These are phyloP conservation scores for Suillus fuscotomentosus DNA, from an alignment of 768 basidiomycete genomes.

Conservation along the genomic window DNA sequence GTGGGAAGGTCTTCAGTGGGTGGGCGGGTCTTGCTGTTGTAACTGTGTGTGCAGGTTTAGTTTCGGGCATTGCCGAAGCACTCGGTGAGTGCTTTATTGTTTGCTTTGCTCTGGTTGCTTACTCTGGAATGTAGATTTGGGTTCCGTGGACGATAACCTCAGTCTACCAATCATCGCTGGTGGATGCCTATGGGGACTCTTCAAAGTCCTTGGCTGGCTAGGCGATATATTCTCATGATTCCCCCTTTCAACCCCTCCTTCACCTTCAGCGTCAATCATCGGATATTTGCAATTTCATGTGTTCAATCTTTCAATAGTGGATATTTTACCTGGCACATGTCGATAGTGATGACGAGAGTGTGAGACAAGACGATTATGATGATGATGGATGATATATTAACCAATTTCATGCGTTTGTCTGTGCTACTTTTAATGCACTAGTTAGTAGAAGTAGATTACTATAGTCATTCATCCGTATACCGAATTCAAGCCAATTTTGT, in stretches of 20 bases:
- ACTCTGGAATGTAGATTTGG: constrained; percentile 57
- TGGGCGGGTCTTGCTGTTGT: constrained; percentile 52
- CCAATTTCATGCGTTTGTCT: not conserved
- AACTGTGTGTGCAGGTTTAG: constrained; percentile 66
- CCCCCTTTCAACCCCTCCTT: not conserved
- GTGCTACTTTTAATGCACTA: constrained; percentile 1
- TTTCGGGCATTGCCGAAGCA: constrained; percentile 86
- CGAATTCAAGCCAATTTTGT: not conserved
- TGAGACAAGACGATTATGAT: not conserved
- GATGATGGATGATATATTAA: constrained; percentile 4
- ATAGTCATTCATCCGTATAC: constrained; percentile 2
- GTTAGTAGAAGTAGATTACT: constrained; percentile 6
- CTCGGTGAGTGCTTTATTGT: constrained; percentile 55
- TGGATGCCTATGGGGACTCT: constrained; percentile 59
- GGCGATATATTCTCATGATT: constrained; percentile 18
- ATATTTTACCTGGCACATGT: not conserved
- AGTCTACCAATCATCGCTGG: constrained; percentile 89
- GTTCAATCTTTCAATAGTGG: not conserved
- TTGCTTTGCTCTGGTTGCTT: constrained; percentile 4
- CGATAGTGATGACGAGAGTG: not conserved
- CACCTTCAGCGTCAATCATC: not conserved
- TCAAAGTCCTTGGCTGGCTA: constrained; percentile 40
- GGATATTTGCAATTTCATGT: not conserved
- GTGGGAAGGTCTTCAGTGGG: constrained; percentile 20
- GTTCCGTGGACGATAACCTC: constrained; percentile 84